Evolutionary conservation across 805 yeast genomes (phyloP).

Genomic region (Zygoascus tannicola): DNA sequence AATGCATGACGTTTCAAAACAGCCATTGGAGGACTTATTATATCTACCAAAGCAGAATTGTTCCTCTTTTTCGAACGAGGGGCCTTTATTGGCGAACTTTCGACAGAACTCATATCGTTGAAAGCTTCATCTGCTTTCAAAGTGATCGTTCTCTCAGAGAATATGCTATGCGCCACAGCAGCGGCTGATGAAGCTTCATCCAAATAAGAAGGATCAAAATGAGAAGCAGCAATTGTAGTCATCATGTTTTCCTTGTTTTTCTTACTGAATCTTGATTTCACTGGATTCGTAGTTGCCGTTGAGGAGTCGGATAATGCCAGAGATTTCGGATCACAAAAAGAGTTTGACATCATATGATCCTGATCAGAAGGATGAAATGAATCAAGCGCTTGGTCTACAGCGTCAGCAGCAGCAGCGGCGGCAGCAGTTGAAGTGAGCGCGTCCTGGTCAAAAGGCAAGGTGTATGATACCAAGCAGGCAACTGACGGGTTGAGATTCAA

Average conservation of each 20-base stretch:
- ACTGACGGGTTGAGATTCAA: no score
- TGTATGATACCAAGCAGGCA: no score
- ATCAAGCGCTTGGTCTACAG: no score
- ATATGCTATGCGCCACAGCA: background rate
- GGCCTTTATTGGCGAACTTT: background rate
- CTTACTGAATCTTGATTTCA: no score
- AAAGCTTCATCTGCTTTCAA: background rate
- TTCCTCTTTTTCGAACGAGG: background rate
- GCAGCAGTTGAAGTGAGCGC: no score
- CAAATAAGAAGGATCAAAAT: background rate
- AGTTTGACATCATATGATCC: background rate
- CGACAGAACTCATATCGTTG: background rate
- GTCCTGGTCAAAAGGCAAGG: no score
- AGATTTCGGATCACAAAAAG: constrained; percentile 19
- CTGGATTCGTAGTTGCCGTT: background rate
- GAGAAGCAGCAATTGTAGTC: background rate
- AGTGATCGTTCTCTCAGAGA: background rate
- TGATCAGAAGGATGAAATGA: no score
- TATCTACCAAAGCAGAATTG: no score
- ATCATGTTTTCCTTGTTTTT: constrained; percentile 1
- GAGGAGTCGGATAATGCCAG: constrained; percentile 9
- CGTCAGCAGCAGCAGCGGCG: background rate
- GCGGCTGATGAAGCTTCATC: background rate
- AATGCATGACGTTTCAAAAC: no score
- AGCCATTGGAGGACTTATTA: no score